phyloP scores from a whole-genome alignment of 169 alveolate species.

The Plasmodium vinckei region DNA sequence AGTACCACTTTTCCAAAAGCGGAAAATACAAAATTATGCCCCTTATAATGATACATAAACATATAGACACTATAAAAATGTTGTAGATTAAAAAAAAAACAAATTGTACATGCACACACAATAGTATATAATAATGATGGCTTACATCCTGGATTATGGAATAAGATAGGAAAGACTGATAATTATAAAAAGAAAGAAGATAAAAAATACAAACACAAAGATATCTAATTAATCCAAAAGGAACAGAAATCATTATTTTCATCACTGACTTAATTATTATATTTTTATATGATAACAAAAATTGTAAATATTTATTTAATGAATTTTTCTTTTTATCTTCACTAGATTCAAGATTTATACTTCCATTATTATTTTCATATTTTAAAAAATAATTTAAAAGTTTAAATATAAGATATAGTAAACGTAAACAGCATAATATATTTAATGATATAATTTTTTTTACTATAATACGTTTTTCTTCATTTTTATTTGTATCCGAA shows the following conservation, averaged over 20 bases:
- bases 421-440: conserved; percentile 26
- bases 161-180: conserved; percentile 36
- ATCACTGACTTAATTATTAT: conserved; percentile 32
- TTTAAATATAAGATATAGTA: conserved; percentile 36
- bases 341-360: background rate
- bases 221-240: conserved; percentile 35
- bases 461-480: conserved; percentile 7
- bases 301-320: conserved; percentile 9
- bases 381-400: conserved; percentile 26
- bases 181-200: conserved; percentile 30
- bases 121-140: no score
- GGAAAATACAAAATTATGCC: background rate
- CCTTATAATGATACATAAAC: background rate
- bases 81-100: no score
- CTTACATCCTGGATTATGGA: conserved; percentile 47
- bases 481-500: background rate
- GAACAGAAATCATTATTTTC: conserved; percentile 25
- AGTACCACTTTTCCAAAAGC: background rate
- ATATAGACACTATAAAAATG: background rate
- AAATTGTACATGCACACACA: no score
- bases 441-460: conserved; percentile 30
- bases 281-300: conserved; percentile 48
- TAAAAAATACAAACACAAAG: conserved; percentile 39
- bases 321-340: background rate
- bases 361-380: background rate